phyloP scores from a whole-genome alignment of 2,329 filamentous ascomycete genomes.

The Endoconidiophora laricicola region DNA sequence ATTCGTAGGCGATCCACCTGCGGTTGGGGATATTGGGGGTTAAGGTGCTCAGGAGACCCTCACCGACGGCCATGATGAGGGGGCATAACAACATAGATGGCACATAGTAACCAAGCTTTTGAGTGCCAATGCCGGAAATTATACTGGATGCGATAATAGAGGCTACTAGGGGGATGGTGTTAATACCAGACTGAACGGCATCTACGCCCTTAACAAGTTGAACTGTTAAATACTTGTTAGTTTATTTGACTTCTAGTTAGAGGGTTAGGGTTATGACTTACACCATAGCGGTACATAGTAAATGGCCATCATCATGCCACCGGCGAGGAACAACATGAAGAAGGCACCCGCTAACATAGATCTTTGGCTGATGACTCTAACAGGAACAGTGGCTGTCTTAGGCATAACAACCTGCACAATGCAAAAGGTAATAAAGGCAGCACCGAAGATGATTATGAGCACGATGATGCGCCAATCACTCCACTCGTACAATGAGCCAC shows the following conservation, averaged over 20 bases:
- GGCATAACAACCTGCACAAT: constrained; percentile 36
- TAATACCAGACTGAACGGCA: constrained; percentile 38
- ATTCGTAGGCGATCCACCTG: constrained; percentile 42
- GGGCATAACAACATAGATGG: constrained; percentile 38
- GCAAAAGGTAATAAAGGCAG: constrained; percentile 30
- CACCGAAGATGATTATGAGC: constrained; percentile 34
- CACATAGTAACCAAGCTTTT: constrained; percentile 42
- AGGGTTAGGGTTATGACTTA: constrained; percentile 20
- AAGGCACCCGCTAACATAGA: constrained; percentile 33
- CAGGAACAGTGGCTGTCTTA: constrained; percentile 39
- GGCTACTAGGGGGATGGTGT: constrained; percentile 40
- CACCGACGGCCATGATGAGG: constrained; percentile 32
- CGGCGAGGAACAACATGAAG: constrained; percentile 31
- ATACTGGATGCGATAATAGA: constrained; percentile 36
- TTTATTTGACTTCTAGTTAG: background rate
- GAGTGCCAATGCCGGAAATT: constrained; percentile 30
- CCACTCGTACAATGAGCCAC: constrained; percentile 38
- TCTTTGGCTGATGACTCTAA: constrained; percentile 36
- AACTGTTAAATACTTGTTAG: constrained; percentile 21
- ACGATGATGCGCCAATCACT: constrained; percentile 33
- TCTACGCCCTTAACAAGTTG: constrained; percentile 37
- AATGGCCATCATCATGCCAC: constrained; percentile 36
- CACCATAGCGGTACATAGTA: constrained; percentile 40
- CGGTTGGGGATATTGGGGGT: constrained; percentile 27
- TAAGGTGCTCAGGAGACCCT: constrained; percentile 42